A percentile compares a stretch with the other conserved stretches of the same genome.
These are phyloP conservation scores for Meyerozyma sp. DNA, from an alignment of 1,139 yeast genomes.

Conservation along the genomic window DNA sequence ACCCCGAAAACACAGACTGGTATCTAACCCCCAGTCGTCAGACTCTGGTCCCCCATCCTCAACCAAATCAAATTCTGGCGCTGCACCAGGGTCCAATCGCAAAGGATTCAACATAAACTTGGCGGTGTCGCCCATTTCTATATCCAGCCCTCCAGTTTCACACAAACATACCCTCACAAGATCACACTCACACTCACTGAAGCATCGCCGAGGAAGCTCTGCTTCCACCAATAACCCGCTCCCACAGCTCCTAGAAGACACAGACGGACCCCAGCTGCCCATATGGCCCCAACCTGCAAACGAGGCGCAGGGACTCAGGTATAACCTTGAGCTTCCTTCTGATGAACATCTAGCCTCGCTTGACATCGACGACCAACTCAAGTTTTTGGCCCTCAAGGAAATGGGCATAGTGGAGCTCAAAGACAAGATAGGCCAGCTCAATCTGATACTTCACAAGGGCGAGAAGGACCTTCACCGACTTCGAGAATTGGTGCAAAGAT, in stretches of 20 bases:
- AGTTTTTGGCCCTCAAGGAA: slow-evolving; percentile 56
- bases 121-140: background rate
- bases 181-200: background rate
- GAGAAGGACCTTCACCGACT: slow-evolving; percentile 45
- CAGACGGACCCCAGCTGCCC: background rate
- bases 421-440: slow-evolving; percentile 38
- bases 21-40: background rate
- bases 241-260: background rate
- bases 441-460: slow-evolving; percentile 28
- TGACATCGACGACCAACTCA: slow-evolving; percentile 50
- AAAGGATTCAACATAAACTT: background rate
- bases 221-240: background rate
- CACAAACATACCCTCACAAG: background rate
- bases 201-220: slow-evolving; percentile 1
- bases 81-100: background rate
- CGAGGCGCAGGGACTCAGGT: slow-evolving; percentile 12
- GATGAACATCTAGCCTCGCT: slow-evolving; percentile 23
- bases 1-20: background rate
- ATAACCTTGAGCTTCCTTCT: slow-evolving; percentile 29
- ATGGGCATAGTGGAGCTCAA: slow-evolving; percentile 55
- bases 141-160: background rate
- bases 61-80: background rate
- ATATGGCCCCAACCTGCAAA: background rate
- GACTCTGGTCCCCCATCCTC: background rate
- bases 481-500: slow-evolving; percentile 35